phyloP scores from a whole-genome alignment of 2,329 filamentous ascomycete genomes.

The Didymella exigua region DNA sequence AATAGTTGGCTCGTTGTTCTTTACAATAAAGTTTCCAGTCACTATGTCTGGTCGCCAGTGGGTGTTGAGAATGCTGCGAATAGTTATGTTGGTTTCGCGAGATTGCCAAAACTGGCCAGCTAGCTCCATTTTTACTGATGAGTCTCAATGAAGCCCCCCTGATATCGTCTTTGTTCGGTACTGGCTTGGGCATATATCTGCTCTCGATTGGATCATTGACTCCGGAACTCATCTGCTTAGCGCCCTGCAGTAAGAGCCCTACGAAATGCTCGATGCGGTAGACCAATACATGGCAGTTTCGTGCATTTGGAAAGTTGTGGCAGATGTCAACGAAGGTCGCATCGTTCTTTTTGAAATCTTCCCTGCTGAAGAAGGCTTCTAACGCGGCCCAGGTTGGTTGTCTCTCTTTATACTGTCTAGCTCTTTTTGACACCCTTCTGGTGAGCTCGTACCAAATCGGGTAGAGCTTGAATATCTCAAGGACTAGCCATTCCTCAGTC shows the following conservation, averaged over 20 bases:
- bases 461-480: not conserved
- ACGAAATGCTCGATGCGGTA: conserved; percentile 9
- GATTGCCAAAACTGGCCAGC: not conserved
- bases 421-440: not conserved
- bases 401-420: not conserved
- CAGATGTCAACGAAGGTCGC: conserved; percentile 8
- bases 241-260: not conserved
- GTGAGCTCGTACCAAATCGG: not conserved
- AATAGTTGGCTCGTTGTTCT: no score
- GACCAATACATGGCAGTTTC: conserved; percentile 1
- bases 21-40: no score
- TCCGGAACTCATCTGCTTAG: not conserved
- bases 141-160: not conserved
- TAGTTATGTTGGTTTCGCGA: no score
- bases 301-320: conserved; percentile 2
- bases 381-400: not conserved
- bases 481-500: not conserved
- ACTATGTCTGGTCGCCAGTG: no score
- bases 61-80: no score
- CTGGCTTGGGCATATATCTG: not conserved
- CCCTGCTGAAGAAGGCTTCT: not conserved
- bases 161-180: not conserved
- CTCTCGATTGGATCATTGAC: not conserved
- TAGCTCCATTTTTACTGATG: not conserved
- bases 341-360: not conserved